Conservation (phyloP, 139 green algal species). For the Trebouxia sp. region DNA sequence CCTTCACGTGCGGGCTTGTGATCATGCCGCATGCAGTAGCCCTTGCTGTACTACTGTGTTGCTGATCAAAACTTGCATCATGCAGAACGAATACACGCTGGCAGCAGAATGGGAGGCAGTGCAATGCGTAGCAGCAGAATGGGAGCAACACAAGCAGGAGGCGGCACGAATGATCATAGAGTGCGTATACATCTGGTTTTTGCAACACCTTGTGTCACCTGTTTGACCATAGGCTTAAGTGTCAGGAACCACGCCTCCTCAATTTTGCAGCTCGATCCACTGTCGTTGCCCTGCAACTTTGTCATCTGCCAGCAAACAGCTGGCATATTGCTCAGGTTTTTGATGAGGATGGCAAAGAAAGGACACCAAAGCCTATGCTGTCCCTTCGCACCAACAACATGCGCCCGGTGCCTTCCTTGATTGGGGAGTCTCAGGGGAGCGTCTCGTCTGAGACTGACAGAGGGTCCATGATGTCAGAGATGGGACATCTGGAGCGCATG, state of each 20-base stretch:
- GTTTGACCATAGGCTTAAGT: background rate
- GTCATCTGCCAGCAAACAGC: too few species aligned
- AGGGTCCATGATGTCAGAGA: constrained; percentile 11
- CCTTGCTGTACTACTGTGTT: too few species aligned
- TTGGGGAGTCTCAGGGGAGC: constrained; percentile 2
- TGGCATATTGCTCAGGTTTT: constrained; percentile 31
- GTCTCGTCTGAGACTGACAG: background rate
- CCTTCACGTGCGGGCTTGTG: background rate
- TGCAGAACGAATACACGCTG: constrained; percentile 2
- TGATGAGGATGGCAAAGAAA: constrained; percentile 62
- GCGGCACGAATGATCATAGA: constrained; percentile 14
- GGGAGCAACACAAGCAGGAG: background rate
- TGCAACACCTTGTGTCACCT: background rate
- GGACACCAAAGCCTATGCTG: constrained; percentile 69
- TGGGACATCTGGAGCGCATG: constrained; percentile 48
- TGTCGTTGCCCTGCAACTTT: too few species aligned
- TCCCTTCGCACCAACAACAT: constrained; percentile 3
- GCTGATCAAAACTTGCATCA: too few species aligned
- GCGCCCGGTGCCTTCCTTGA: constrained; percentile 22
- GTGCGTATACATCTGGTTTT: background rate
- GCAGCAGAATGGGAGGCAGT: constrained; percentile 27
- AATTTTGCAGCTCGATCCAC: too few species aligned
- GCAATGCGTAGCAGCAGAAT: constrained; percentile 8
- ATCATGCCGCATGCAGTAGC: too few species aligned
- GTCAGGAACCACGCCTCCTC: too few species aligned